These are phyloP conservation scores for Aegle marmelos DNA, from an alignment of 345 rosid species.

Conservation along the genomic window DNA sequence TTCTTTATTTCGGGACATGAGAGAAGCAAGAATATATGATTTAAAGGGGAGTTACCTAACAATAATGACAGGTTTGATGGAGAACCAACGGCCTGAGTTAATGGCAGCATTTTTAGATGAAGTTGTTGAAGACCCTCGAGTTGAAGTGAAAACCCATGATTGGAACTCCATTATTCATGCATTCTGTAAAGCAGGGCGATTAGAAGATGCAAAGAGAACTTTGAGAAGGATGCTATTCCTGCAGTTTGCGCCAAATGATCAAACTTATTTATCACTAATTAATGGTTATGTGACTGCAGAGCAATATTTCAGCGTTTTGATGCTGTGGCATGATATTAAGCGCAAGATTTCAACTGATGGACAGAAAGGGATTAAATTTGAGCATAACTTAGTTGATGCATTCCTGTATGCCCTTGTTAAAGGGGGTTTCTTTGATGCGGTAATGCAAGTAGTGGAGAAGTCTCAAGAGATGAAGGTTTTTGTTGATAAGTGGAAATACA, in stretches of 20 bases:
- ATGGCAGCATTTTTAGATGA: constrained; percentile 94
- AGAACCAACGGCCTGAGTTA: constrained; percentile 73
- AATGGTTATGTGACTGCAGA: constrained; percentile 74
- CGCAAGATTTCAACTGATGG: constrained; percentile 55
- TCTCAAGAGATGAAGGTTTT: constrained; percentile 88
- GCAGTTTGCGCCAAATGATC: constrained; percentile 76
- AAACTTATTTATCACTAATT: constrained; percentile 82
- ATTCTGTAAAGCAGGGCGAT: constrained; percentile 77
- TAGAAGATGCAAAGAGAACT: constrained; percentile 89
- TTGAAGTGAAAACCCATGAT: constrained; percentile 88
- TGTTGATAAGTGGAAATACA: constrained; percentile 96
- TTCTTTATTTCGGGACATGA: constrained; percentile 87
- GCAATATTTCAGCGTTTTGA: constrained; percentile 69
- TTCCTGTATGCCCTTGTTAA: constrained; percentile 86
- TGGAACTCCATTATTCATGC: constrained; percentile 98
- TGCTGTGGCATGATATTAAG: constrained; percentile 86
- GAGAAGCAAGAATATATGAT: constrained; percentile 57
- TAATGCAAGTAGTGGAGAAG: constrained; percentile 92
- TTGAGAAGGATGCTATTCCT: constrained; percentile 86
- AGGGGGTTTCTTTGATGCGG: constrained; percentile 96
- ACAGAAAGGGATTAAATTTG: constrained; percentile 52
- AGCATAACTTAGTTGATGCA: constrained; percentile 74
- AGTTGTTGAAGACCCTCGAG: constrained; percentile 84
- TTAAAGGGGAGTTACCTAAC: constrained; percentile 83
- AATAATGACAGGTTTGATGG: constrained; percentile 82